A percentile compares a stretch with the other conserved stretches of the same genome.
phyloP scores from a whole-genome alignment of 257 asterid species.

The Avicennia marina region DNA sequence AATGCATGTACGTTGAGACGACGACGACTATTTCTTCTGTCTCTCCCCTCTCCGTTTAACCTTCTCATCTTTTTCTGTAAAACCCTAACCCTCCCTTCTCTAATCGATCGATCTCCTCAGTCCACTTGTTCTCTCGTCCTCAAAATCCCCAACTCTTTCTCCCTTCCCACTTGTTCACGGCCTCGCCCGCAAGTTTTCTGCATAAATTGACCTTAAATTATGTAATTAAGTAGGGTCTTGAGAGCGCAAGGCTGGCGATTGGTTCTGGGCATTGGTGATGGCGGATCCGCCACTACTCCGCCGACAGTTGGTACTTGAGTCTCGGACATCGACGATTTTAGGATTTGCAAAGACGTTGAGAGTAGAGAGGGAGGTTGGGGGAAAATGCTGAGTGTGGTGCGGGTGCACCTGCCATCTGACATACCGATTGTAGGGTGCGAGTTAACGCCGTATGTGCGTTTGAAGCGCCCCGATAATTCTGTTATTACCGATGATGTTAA shows the following conservation, averaged over 20 bases:
- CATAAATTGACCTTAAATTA: constrained; percentile 4
- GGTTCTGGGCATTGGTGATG: constrained; percentile 52
- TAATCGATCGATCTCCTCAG: no score
- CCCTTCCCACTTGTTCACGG: constrained; percentile 2
- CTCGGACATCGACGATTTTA: constrained; percentile 16
- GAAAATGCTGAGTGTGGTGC: constrained; percentile 83
- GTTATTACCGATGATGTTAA: constrained; percentile 64
- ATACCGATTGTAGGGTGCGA: constrained; percentile 97
- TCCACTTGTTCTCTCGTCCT: constrained; percentile 9
- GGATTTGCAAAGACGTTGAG: constrained; percentile 16
- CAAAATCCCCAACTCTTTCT: background rate
- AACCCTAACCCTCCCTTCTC: no score
- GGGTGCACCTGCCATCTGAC: constrained; percentile 96
- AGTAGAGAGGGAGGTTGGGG: constrained; percentile 23
- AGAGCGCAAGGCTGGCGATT: constrained; percentile 63
- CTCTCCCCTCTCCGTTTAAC: background rate
- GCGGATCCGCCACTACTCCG: constrained; percentile 83
- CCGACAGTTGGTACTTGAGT: constrained; percentile 29
- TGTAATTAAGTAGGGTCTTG: constrained; percentile 19
- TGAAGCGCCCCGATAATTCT: constrained; percentile 58
- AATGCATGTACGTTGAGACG: no score
- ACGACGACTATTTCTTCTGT: no score
- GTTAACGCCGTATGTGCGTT: constrained; percentile 78
- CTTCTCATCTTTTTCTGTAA: constrained; percentile 21
- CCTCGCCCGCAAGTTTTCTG: background rate